These are phyloP conservation scores for Trichoderma guizhouense DNA, from an alignment of 2,329 filamentous ascomycete genomes.

Conservation along the genomic window DNA sequence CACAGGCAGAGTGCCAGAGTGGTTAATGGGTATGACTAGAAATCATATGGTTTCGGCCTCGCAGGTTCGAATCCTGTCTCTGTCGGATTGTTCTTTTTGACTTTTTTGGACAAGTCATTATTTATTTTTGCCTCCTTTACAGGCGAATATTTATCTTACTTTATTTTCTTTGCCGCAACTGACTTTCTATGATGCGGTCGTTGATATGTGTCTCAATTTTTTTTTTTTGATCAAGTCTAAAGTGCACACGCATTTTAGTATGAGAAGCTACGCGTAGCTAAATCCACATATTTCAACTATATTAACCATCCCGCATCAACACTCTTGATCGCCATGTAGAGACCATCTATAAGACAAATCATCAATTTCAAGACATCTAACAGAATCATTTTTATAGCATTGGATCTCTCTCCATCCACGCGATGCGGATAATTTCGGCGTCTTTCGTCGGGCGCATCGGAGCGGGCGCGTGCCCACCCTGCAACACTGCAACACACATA, in stretches of 20 bases:
- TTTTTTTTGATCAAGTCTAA: neutral
- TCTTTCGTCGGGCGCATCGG: neutral
- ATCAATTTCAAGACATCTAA: neutral
- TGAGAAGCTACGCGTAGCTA: neutral
- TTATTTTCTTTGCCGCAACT: neutral
- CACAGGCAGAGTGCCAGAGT: slow-evolving; percentile 17
- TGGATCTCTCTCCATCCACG: neutral
- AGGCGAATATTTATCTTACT: neutral
- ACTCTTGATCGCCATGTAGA: neutral
- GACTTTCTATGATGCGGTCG: neutral
- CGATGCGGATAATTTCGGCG: neutral
- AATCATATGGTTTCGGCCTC: slow-evolving; percentile 19
- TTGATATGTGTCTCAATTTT: neutral
- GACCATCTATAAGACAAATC: neutral
- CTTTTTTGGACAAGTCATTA: neutral
- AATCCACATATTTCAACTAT: neutral
- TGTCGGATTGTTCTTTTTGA: slow-evolving; percentile 7
- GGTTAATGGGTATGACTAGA: slow-evolving; percentile 20
- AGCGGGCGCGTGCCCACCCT: neutral
- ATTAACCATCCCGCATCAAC: neutral
- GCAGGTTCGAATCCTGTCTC: slow-evolving; percentile 19
- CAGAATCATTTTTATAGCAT: fast-evolving
- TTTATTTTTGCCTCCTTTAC: neutral
- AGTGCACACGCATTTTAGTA: neutral
- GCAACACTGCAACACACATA: neutral